Conservation (phyloP, 805 yeast species). For the Hanseniaspora hatyaiensis region DNA sequence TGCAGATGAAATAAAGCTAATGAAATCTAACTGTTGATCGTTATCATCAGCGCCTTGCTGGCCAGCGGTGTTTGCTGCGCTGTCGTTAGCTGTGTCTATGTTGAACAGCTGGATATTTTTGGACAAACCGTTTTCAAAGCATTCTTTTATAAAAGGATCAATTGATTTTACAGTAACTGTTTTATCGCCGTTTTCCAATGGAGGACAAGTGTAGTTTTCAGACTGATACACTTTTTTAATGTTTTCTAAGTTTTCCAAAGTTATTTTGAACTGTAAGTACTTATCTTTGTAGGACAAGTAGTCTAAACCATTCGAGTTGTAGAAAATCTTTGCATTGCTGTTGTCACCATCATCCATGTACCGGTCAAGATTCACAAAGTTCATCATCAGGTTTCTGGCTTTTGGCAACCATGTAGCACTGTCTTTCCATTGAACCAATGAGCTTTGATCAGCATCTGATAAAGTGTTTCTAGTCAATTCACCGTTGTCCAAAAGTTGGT, state of each 20-base stretch:
- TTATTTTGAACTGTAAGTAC: not conserved
- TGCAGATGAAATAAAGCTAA: not conserved
- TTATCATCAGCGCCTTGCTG: too few relatives aligned
- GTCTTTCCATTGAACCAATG: slow-evolving; percentile 8
- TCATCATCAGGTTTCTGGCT: slow-evolving; percentile 8
- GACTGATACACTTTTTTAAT: slow-evolving; percentile 5
- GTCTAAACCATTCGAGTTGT: not conserved
- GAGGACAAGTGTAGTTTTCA: not conserved
- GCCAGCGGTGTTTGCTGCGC: not conserved
- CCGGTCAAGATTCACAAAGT: not conserved
- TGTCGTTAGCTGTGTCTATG: not conserved
- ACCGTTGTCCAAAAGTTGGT: slow-evolving; percentile 3
- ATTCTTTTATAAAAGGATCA: not conserved
- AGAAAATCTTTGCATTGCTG: not conserved
- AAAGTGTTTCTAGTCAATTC: not conserved
- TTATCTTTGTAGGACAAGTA: slow-evolving; percentile 3
- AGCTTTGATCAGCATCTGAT: not conserved
- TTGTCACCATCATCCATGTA: not conserved
- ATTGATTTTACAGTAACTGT: not conserved
- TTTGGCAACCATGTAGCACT: slow-evolving; percentile 4
- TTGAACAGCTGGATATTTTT: slow-evolving; percentile 4
- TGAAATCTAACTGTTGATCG: not conserved
- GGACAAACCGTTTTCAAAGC: slow-evolving; percentile 3
- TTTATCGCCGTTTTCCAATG: not conserved
- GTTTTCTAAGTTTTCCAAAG: slow-evolving; percentile 1